Conservation (phyloP, 2,329 filamentous ascomycete genomes). For the Fusarium globosum region DNA sequence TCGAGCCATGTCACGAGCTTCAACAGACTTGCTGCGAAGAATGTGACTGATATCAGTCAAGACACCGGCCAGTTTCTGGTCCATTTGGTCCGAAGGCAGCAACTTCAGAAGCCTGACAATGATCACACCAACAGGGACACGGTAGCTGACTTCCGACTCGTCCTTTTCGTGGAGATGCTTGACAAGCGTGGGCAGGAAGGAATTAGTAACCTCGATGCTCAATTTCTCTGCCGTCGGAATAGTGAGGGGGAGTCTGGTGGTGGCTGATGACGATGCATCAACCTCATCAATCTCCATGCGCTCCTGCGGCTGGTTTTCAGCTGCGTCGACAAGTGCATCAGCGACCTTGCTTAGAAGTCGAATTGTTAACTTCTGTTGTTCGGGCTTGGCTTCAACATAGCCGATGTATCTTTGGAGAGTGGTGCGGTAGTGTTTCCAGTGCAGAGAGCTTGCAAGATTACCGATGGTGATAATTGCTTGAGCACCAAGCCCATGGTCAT, state of each 20-base stretch:
- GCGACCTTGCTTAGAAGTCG: conserved; percentile 83
- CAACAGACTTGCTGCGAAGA: conserved; percentile 86
- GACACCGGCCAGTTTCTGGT: conserved; percentile 80
- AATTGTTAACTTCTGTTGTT: conserved; percentile 87
- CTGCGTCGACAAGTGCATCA: conserved; percentile 75
- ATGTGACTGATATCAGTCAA: conserved; percentile 95
- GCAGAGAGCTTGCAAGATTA: conserved; percentile 77
- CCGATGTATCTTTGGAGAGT: conserved; percentile 85
- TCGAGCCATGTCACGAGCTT: conserved; percentile 89
- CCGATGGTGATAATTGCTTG: conserved; percentile 87
- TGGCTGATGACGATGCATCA: conserved; percentile 40
- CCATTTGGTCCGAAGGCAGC: conserved; percentile 78
- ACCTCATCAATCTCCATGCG: conserved; percentile 57
- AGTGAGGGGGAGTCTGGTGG: conserved; percentile 67
- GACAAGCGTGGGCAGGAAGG: conserved; percentile 82
- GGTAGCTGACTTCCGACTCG: conserved; percentile 91
- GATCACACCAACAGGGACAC: conserved; percentile 89
- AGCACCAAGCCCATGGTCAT: conserved; percentile 87
- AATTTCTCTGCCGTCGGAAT: conserved; percentile 76
- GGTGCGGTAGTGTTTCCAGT: conserved; percentile 91
- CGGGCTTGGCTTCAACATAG: conserved; percentile 82
- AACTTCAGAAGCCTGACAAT: conserved; percentile 88
- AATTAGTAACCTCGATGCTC: conserved; percentile 75
- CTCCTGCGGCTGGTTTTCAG: conserved; percentile 53
- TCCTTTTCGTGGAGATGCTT: conserved; percentile 93